Percentiles rank a stretch among this genome's conserved stretches.
phyloP scores from a whole-genome alignment of 305 asterid genomes.

The Fraxinus sp. region DNA sequence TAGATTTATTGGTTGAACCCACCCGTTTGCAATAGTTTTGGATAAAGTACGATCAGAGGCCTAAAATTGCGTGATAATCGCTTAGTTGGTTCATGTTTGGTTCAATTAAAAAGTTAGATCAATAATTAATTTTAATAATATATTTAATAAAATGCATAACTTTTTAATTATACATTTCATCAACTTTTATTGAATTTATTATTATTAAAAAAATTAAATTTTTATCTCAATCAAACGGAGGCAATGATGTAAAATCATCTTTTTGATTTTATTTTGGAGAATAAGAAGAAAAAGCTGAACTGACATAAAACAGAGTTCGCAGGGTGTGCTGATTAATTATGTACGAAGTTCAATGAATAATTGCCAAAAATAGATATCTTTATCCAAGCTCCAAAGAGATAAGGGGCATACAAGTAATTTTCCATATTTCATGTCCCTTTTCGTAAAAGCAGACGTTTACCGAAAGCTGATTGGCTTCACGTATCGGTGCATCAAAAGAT shows the following conservation, averaged over 20 bases:
- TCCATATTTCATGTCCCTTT: background rate
- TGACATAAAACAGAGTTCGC: background rate
- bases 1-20: background rate
- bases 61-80: too few relatives aligned
- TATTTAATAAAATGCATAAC: too few relatives aligned
- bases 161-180: too few relatives aligned
- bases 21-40: background rate
- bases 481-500: conserved; percentile 32
- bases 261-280: background rate
- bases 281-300: background rate
- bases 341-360: background rate
- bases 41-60: too few relatives aligned
- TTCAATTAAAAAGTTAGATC: too few relatives aligned
- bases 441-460: background rate
- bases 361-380: conserved; percentile 27
- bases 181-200: too few relatives aligned
- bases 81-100: too few relatives aligned
- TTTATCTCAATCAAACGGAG: too few relatives aligned
- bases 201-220: too few relatives aligned
- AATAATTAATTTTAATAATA: too few relatives aligned
- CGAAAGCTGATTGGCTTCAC: conserved; percentile 32
- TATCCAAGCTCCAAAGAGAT: conserved; percentile 16
- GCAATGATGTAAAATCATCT: too few relatives aligned
- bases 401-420: conserved; percentile 25
- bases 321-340: background rate